phyloP scores from a whole-genome alignment of 192 early-diverging fungal genomes.

The Coemansia sp. region DNA sequence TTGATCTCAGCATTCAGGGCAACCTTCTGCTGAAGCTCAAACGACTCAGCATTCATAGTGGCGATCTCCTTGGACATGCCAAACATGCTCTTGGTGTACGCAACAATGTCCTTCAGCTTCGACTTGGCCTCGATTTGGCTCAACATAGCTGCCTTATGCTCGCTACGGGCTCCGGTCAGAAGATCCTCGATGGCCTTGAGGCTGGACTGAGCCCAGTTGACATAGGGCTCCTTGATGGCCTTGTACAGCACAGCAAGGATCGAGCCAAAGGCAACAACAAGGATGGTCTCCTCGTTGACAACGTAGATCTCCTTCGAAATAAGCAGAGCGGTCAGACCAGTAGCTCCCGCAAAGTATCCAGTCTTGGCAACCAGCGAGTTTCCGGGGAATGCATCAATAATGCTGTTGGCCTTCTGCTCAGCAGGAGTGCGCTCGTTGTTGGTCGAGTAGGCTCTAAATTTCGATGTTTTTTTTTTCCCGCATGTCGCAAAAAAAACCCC shows the following conservation, averaged over 20 bases:
- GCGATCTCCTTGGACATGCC: slow-evolving; percentile 95
- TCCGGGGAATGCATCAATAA: slow-evolving; percentile 92
- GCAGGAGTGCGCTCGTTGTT: slow-evolving; percentile 48
- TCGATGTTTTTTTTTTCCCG: neutral
- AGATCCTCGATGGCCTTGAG: slow-evolving; percentile 77
- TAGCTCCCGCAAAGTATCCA: slow-evolving; percentile 76
- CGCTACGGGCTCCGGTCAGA: slow-evolving; percentile 78
- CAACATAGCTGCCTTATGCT: slow-evolving; percentile 89
- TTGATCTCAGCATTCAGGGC: slow-evolving; percentile 81
- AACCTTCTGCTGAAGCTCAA: slow-evolving; percentile 91
- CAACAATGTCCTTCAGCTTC: slow-evolving; percentile 90
- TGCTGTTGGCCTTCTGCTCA: slow-evolving; percentile 80
- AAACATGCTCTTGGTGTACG: slow-evolving; percentile 90
- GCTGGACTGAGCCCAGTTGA: slow-evolving; percentile 70
- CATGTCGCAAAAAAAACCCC: neutral
- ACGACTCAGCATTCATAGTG: slow-evolving; percentile 89
- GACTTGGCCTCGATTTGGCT: slow-evolving; percentile 88
- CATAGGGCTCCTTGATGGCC: slow-evolving; percentile 78
- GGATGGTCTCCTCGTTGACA: slow-evolving; percentile 89
- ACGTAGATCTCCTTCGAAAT: slow-evolving; percentile 99
- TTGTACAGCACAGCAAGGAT: slow-evolving; percentile 78
- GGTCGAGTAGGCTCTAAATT: slow-evolving; percentile 38
- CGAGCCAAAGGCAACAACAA: slow-evolving; percentile 77
- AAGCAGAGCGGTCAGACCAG: slow-evolving; percentile 81
- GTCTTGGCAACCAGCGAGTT: slow-evolving; percentile 87